A percentile compares a stretch with the other conserved stretches of the same genome.
Evolutionary conservation across 2,329 filamentous ascomycete genomes (phyloP).

Genomic region (Colletotrichum sp.): DNA sequence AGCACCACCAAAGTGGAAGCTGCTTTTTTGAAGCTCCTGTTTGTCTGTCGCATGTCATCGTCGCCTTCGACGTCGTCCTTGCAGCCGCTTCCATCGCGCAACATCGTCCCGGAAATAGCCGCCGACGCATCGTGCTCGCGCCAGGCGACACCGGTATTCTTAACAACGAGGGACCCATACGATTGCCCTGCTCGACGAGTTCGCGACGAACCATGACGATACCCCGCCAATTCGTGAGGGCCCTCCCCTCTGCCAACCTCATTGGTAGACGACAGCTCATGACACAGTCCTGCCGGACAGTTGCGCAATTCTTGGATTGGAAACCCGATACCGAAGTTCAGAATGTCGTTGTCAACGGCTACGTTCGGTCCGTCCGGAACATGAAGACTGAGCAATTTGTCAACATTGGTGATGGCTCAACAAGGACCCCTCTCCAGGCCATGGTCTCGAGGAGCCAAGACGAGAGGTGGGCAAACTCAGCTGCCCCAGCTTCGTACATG

Average conservation of each 20-base stretch:
- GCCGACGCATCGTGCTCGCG: background rate
- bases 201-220: background rate
- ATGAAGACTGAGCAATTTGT: constrained; percentile 87
- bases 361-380: constrained; percentile 82
- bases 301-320: constrained; percentile 63
- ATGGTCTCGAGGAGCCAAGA: constrained; percentile 74
- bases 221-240: background rate
- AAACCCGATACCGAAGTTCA: constrained; percentile 46
- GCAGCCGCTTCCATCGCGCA: background rate
- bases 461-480: constrained; percentile 64
- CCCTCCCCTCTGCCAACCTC: background rate
- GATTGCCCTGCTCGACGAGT: background rate
- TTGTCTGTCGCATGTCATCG: constrained; percentile 1
- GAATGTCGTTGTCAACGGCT: constrained; percentile 74
- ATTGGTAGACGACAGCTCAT: constrained; percentile 33
- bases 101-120: background rate
- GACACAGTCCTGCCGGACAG: constrained; percentile 42
- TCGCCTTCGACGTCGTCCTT: background rate
- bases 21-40: background rate
- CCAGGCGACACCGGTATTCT: background rate
- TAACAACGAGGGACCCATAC: background rate
- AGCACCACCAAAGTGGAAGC: background rate
- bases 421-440: constrained; percentile 78
- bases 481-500: constrained; percentile 21
- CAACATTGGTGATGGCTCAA: constrained; percentile 86